These are phyloP conservation scores for Achaetomium macrosporum DNA, from an alignment of 2,329 filamentous ascomycete genomes.

Conservation along the genomic window DNA sequence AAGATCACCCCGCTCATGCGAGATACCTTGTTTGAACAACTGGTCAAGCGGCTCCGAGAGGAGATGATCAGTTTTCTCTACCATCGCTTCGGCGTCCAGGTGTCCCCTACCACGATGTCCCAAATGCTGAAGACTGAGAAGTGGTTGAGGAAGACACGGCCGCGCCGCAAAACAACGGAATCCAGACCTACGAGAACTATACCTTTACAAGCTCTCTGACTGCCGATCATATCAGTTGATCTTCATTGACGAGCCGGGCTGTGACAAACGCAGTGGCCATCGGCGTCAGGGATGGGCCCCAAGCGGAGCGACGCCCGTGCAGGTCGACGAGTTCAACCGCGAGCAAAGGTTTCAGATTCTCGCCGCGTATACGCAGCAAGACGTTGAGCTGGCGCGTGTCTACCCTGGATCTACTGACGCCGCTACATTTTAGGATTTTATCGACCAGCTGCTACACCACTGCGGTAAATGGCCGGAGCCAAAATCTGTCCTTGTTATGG, in stretches of 20 bases:
- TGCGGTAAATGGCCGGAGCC: slow-evolving; percentile 2
- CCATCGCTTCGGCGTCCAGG: too few species aligned
- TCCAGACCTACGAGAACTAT: slow-evolving; percentile 32
- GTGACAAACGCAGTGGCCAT: slow-evolving; percentile 32
- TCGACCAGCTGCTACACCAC: background rate
- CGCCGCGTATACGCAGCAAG: slow-evolving; percentile 17
- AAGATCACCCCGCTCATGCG: slow-evolving; percentile 10
- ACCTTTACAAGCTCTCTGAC: slow-evolving; percentile 30
- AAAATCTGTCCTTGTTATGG: slow-evolving; percentile 1
- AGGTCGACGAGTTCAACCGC: slow-evolving; percentile 24
- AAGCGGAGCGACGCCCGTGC: slow-evolving; percentile 25
- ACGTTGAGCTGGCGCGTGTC: background rate
- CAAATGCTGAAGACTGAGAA: slow-evolving; percentile 1
- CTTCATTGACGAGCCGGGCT: slow-evolving; percentile 34
- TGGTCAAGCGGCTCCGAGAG: too few species aligned
- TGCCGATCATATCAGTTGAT: slow-evolving; percentile 32
- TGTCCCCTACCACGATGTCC: too few species aligned
- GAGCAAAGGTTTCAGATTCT: slow-evolving; percentile 24
- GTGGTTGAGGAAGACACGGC: slow-evolving; percentile 23
- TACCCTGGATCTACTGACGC: background rate
- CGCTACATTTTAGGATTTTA: background rate
- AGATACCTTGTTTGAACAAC: too few species aligned
- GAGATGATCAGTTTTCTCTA: too few species aligned
- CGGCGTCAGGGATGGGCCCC: slow-evolving; percentile 34
- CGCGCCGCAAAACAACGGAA: slow-evolving; percentile 29